Base-by-base conservation (phyloP, 1,284 basidiomycete species). In the Ceratobasidium sp. region DNA sequence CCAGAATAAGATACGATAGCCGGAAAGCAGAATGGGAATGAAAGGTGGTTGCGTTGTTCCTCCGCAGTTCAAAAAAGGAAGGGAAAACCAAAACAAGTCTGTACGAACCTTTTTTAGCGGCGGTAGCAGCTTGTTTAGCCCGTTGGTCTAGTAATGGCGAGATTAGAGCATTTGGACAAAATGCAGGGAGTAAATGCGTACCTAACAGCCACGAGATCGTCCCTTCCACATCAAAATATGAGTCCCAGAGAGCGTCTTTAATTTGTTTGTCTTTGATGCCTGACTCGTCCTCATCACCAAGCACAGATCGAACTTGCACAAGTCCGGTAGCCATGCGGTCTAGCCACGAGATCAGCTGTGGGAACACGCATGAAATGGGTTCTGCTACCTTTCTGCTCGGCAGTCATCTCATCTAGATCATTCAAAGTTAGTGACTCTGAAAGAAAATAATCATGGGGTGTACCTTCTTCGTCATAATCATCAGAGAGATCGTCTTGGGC, bases 221-320 rank as follows among this genome's bases (percentile, higher is more conserved):
- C 81, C 91, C 88, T 54, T 95, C 90, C 22, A 94, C 88, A 81
- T 98, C 92, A 81, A 98, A 99, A 84, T 94, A 95, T 80, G 88
- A 90, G 80, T 99, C 91, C 93, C 96, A 99, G 59, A 99, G 86
- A 0, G 89, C 88, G 80, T 96, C 93, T 81, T 89, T 90, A 83
- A 99, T 93, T 68, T 90, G 88, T 52, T 85, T 83, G 82, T 97
- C 94, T 49, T 92, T 86, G 66, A 97, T 85, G 19, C 90, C 91
- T 44, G 91, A 91, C 56, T 85, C 81, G 7, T 87, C 88, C 81
- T 91, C 87, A 78, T 89, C 86, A 29, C 95, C 95, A 52, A 98
- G 83, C 19, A 92, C 83, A 17, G 86, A 84, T 76, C 91, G 87
- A 22, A 96, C 89, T 79, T 89, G 86, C 25, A 92, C 90, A 44